Base-by-base conservation (phyloP, 2,329 filamentous ascomycete species). In the Gliomastix tumulicola region DNA sequence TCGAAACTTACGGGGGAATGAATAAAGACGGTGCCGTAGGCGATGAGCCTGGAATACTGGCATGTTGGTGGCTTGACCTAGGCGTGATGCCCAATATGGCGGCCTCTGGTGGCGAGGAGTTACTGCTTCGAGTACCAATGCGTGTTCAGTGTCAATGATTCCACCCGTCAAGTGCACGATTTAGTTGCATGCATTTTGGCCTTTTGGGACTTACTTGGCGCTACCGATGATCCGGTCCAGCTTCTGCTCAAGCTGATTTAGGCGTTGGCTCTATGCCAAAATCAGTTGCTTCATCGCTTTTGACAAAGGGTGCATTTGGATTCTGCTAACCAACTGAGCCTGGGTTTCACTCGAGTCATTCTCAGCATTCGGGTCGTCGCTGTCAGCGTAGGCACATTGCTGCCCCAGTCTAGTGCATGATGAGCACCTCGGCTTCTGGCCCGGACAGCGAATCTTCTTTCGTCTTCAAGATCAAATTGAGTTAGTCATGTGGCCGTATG, bases 361-460 rank as follows among this genome's bases (percentile, higher is more conserved):
- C 22, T 25, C 23, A 17, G 34, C 15, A 11, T 21, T 23, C n/a
- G n/a, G n/a, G 21, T 20, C 8, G 8, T 36, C 34, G 6, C 27
- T 15, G 9, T 28, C 8, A 12, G 20, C 27, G 23, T 36, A 36
- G 17, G 10, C 25, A 15, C 34, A 36, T 13, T 27, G 21, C 18
- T 36, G 34, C 20, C 17, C 19, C 23, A 36, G 21, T n/a, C 34
- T 21, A 21, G 12, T 13, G 19, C 34, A 36, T 8, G 34, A 11
- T 11, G 34, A 36, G 23, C 34, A 36, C 21, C 12, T 20, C 6
- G 34, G 34, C 19, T 30, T 36, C 18, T 36, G 21, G 7, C 34
- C 34, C 7, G 22, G 34, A 20, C 34, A 36, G 8, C 34, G 34
- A 7, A 36, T 36, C 34, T 36, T 36, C 34, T 36, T 36, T 9